Conservation (phyloP, 1,284 basidiomycete species). For the Rhodotorula mucilaginosa region DNA sequence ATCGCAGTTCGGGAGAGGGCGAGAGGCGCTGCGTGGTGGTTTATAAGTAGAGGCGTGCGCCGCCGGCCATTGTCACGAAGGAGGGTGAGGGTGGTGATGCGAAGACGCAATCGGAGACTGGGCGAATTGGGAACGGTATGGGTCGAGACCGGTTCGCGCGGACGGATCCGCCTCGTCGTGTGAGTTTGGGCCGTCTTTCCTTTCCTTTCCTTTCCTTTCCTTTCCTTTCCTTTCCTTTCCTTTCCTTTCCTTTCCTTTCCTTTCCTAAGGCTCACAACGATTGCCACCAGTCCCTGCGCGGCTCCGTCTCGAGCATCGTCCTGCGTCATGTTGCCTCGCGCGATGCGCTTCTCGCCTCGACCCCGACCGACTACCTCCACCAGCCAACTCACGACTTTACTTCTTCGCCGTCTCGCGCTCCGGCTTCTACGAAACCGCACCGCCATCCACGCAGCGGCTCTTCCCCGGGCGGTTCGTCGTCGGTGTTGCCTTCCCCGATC, state of each 20-base stretch:
- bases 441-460: constrained; percentile 3
- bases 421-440: neutral
- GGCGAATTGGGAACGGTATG: neutral
- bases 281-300: constrained; percentile 46
- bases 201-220: too few relatives aligned
- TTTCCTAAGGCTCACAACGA: too few relatives aligned
- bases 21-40: constrained; percentile 92
- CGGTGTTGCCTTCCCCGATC: constrained; percentile 44
- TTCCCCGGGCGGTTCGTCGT: constrained; percentile 7
- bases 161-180: neutral
- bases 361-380: neutral
- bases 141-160: neutral
- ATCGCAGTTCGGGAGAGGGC: constrained; percentile 88
- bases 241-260: too few relatives aligned
- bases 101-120: constrained; percentile 3
- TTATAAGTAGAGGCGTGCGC: constrained; percentile 55
- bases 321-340: constrained; percentile 69
- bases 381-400: neutral
- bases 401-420: neutral
- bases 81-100: neutral
- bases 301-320: constrained; percentile 60
- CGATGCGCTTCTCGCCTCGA: constrained; percentile 53
- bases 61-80: neutral
- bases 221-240: too few relatives aligned
- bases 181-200: neutral